phyloP scores from a whole-genome alignment of 257 asterid genomes.

The Penstemon davidsonii region DNA sequence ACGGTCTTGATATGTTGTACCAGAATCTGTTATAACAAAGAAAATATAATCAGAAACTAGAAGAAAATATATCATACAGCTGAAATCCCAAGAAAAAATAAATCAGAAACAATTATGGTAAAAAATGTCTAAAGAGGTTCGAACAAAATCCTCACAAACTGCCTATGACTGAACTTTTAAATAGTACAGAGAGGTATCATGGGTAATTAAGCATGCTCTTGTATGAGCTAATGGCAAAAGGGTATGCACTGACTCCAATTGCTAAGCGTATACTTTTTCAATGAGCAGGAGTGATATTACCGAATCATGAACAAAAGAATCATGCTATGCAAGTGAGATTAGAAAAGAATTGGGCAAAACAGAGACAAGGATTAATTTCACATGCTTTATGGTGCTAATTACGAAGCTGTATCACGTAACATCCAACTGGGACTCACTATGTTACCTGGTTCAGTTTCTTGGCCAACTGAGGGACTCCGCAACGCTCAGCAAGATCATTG shows the following conservation, averaged over 20 bases:
- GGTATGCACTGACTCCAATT: neutral
- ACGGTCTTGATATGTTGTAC: conserved; percentile 83
- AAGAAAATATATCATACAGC: conserved; percentile 18
- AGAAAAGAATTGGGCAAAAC: neutral
- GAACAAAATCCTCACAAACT: conserved; percentile 2
- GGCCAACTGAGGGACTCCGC: conserved; percentile 95
- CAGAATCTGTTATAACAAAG: conserved; percentile 52
- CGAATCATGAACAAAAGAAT: conserved; percentile 8
- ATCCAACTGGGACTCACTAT: conserved; percentile 8
- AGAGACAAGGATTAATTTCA: neutral
- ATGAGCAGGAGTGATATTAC: conserved; percentile 6
- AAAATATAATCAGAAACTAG: neutral
- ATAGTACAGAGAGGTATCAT: conserved; percentile 4
- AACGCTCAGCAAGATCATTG: conserved; percentile 83
- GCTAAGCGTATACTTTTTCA: conserved; percentile 8
- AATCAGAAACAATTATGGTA: neutral
- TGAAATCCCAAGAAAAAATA: conserved; percentile 11
- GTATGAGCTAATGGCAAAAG: neutral
- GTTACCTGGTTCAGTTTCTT: conserved; percentile 96
- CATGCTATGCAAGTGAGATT: neutral
- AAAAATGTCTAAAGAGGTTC: conserved; percentile 11
- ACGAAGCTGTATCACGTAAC: neutral
- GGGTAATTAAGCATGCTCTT: conserved; percentile 4
- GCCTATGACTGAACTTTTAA: neutral
- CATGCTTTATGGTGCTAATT: conserved; percentile 12